A percentile compares a stretch with the other conserved stretches of the same genome.
These are phyloP conservation scores for Cyclotella cryptica DNA, from an alignment of 108 stramenopile genomes.

Conservation along the genomic window DNA sequence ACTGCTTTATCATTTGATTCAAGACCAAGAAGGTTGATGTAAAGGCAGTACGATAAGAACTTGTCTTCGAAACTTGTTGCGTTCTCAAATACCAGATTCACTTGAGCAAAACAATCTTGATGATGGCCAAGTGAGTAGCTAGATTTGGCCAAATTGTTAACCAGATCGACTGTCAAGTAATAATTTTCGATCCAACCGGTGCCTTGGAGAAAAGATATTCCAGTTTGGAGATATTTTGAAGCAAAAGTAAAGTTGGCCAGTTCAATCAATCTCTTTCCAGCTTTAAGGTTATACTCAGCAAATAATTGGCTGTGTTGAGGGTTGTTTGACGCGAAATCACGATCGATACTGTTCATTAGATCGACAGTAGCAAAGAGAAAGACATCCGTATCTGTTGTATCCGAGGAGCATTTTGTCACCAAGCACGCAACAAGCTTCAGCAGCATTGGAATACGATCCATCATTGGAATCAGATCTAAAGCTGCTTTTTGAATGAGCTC, in stretches of 20 bases:
- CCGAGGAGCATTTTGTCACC: slow-evolving; percentile 1
- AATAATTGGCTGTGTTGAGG: slow-evolving; percentile 18
- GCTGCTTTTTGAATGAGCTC: slow-evolving; percentile 8
- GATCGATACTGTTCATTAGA: slow-evolving; percentile 18
- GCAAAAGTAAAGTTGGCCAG: slow-evolving; percentile 19
- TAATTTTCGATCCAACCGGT: neutral
- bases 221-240: slow-evolving; percentile 4
- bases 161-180: slow-evolving; percentile 1
- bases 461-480: neutral
- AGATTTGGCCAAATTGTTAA: slow-evolving; percentile 4
- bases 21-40: slow-evolving; percentile 11
- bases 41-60: slow-evolving; percentile 20
- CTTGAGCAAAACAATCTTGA: slow-evolving; percentile 8
- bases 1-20: slow-evolving; percentile 7
- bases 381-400: neutral
- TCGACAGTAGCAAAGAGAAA: slow-evolving; percentile 24
- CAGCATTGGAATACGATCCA: slow-evolving; percentile 21
- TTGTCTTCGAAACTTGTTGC: slow-evolving; percentile 18
- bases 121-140: slow-evolving; percentile 9
- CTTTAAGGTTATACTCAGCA: slow-evolving; percentile 17
- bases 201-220: slow-evolving; percentile 19
- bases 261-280: slow-evolving; percentile 17
- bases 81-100: slow-evolving; percentile 5
- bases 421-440: slow-evolving; percentile 8
- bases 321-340: slow-evolving; percentile 1